phyloP scores from a whole-genome alignment of 1,139 yeast genomes.

The Diutina ranongensis region DNA sequence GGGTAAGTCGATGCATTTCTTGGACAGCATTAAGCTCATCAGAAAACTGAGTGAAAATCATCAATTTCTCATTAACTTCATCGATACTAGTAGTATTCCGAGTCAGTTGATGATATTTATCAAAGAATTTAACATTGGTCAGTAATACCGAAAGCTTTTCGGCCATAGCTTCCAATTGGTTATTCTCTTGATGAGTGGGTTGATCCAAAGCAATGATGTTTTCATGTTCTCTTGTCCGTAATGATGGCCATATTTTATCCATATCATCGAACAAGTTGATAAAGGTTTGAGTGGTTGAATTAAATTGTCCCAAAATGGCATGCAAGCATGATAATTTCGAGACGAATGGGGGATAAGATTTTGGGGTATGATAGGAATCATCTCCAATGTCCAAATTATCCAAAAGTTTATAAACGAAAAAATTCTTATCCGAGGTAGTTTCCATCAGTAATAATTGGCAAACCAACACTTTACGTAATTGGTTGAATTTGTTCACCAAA shows the following conservation, averaged over 20 bases:
- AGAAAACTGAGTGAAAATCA: slow-evolving; percentile 27
- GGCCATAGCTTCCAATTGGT: slow-evolving; percentile 13
- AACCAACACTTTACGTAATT: slow-evolving; percentile 25
- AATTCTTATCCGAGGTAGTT: slow-evolving; percentile 20
- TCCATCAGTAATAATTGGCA: slow-evolving; percentile 31
- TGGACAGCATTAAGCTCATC: slow-evolving; percentile 22
- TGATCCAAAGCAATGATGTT: neutral
- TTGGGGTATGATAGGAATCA: neutral
- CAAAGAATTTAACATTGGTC: slow-evolving; percentile 26
- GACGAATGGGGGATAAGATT: neutral
- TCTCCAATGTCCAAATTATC: slow-evolving; percentile 12
- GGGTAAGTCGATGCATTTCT: slow-evolving; percentile 21
- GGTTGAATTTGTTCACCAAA: slow-evolving; percentile 22
- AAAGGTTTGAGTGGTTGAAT: slow-evolving; percentile 10
- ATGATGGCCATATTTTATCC: neutral
- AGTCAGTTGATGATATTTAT: slow-evolving; percentile 28
- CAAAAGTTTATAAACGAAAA: slow-evolving; percentile 17
- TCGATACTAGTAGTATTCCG: slow-evolving; percentile 17
- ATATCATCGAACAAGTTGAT: neutral
- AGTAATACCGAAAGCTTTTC: slow-evolving; percentile 27
- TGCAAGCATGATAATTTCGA: neutral
- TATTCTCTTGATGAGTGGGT: neutral
- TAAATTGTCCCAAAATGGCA: neutral
- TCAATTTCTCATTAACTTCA: slow-evolving; percentile 26
- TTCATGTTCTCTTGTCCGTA: neutral